Evolutionary conservation across 495 filamentous ascomycete species (phyloP), one percentile per base, ranked within the genome.

Genomic region (Aspergillus panamensis): DNA sequence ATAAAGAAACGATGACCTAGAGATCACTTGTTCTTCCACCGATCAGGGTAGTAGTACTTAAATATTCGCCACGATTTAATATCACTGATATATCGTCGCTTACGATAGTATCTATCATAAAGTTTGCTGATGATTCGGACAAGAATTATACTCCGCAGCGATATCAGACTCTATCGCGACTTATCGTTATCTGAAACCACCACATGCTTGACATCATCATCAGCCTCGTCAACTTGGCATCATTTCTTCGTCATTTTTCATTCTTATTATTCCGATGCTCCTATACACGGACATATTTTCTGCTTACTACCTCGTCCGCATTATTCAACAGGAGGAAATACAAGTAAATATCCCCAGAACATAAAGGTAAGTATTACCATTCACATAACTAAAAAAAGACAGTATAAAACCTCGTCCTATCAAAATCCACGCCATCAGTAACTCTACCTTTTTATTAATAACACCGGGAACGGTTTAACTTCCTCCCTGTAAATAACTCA

Each of bases 211-310:
- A 14, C 20, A 52, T 52, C 33, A 49, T 30, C 48, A 1, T 51
- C 30, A 20, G 17, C 16, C 49, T 51, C 33, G 50, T 42, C 30
- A 21, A 53, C 55, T 57, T 51, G 55, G 55, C 48, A 33, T 45
- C 44, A 54, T 45, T 43, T 20, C 44, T 54, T 16, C 52, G 33
- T 54, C 52, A 45, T 16, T 16, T 13, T 25, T 2, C 25, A 25
- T 25, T 13, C 5, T 2, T 5, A 25, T 25, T 25, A 5, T 25
- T 25, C 25, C 25, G 25, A 25, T 25, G n/a, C 25, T 2, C 5
- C 25, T 2, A 25, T 2, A 25, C 25, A 25, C 25, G 25, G 25
- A 25, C 25, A 25, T 25, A 5, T 25, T 25, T 25, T 25, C 25
- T 25, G 5, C 25, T 25, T n/a, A n/a, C n/a, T n/a, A n/a, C n/a